phyloP scores from a whole-genome alignment of 2,329 filamentous ascomycete species.

The Periconia digitata region DNA sequence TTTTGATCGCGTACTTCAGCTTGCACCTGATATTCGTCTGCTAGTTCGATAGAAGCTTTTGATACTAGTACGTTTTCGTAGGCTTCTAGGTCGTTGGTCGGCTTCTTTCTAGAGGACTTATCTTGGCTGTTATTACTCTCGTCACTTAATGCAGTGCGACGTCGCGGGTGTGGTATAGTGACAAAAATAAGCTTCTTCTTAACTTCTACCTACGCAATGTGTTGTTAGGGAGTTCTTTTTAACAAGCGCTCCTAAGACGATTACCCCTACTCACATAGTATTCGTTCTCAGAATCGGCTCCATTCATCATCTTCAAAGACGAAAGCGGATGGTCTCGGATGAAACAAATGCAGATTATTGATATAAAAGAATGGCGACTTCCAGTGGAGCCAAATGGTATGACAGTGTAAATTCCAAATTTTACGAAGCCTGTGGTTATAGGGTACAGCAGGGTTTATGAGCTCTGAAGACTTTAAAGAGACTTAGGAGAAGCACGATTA shows the following conservation, averaged over 20 bases:
- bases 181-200: constrained; percentile 2
- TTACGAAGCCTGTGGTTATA: background rate
- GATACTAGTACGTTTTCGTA: background rate
- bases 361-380: background rate
- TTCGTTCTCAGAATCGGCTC: background rate
- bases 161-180: constrained; percentile 1
- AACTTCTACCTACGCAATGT: constrained; percentile 1
- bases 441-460: background rate
- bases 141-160: background rate
- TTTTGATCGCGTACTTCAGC: constrained; percentile 8
- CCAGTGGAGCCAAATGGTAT: constrained; percentile 1
- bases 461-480: background rate
- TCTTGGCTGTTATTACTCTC: background rate
- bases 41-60: constrained; percentile 1
- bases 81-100: background rate
- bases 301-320: background rate
- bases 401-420: background rate
- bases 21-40: background rate
- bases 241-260: background rate
- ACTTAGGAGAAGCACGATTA: background rate
- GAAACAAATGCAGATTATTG: background rate
- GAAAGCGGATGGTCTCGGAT: background rate
- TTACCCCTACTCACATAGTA: constrained; percentile 1
- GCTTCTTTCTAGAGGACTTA: background rate
- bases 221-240: background rate